phyloP scores from a whole-genome alignment of 73 alveolate genomes.

The Paraurostyla sp. region DNA sequence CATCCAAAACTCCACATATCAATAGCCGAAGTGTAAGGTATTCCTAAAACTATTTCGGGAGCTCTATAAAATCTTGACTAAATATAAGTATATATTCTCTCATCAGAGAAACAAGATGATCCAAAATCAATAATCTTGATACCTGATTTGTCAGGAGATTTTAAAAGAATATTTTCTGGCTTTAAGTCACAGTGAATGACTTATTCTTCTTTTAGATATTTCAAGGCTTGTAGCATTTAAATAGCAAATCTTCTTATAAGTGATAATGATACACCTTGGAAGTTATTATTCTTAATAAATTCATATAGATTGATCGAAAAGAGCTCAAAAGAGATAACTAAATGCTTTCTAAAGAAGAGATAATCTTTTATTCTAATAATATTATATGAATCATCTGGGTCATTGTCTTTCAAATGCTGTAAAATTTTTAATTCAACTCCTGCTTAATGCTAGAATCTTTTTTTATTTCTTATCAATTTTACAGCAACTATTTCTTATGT shows the following conservation, averaged over 20 bases:
- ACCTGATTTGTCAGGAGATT: slow-evolving; percentile 73
- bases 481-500: slow-evolving; percentile 86
- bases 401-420: slow-evolving; percentile 81
- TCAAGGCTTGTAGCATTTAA: slow-evolving; percentile 70
- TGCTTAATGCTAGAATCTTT: slow-evolving; percentile 90
- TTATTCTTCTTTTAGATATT: slow-evolving; percentile 51
- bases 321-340: slow-evolving; percentile 88
- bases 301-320: slow-evolving; percentile 87
- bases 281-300: slow-evolving; percentile 71
- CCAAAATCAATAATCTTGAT: slow-evolving; percentile 93
- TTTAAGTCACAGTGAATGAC: slow-evolving; percentile 80
- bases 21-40: slow-evolving; percentile 76
- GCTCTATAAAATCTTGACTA: slow-evolving; percentile 86
- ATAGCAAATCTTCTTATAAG: slow-evolving; percentile 74
- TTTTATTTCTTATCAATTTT: slow-evolving; percentile 87
- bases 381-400: slow-evolving; percentile 85
- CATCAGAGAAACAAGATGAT: slow-evolving; percentile 84
- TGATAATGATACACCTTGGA: slow-evolving; percentile 74
- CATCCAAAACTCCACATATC: slow-evolving; percentile 91
- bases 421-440: slow-evolving; percentile 88
- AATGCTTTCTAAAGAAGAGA: slow-evolving; percentile 85
- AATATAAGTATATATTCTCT: slow-evolving; percentile 84
- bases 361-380: slow-evolving; percentile 84
- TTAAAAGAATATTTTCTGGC: slow-evolving; percentile 74
- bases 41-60: slow-evolving; percentile 84